Evolutionary conservation across 1,139 yeast genomes (phyloP).

Genomic region (Blastobotrys apis): DNA sequence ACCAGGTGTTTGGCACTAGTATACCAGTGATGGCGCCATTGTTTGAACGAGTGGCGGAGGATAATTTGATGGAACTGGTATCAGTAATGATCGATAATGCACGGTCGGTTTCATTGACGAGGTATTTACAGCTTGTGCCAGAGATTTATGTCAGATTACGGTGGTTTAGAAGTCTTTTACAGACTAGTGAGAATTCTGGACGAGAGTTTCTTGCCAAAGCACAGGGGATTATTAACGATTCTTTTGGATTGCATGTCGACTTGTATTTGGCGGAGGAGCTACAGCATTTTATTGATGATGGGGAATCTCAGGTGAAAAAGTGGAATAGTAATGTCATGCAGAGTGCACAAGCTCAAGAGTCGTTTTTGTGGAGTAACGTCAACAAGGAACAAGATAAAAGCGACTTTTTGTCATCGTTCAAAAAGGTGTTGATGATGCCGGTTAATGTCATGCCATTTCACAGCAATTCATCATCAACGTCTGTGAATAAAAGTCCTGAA

Average conservation of each 20-base stretch:
- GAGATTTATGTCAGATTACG: slow-evolving; percentile 23
- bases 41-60: slow-evolving; percentile 37
- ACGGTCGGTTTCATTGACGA: slow-evolving; percentile 10
- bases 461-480: slow-evolving; percentile 2
- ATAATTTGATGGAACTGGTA: slow-evolving; percentile 33
- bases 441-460: slow-evolving; percentile 28
- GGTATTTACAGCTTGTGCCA: slow-evolving; percentile 27
- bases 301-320: slow-evolving; percentile 32
- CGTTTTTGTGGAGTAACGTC: slow-evolving; percentile 42
- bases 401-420: slow-evolving; percentile 52
- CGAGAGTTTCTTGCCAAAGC: slow-evolving; percentile 33
- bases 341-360: slow-evolving; percentile 40
- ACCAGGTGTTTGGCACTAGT: slow-evolving; percentile 33
- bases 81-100: slow-evolving; percentile 26
- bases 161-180: slow-evolving; percentile 26
- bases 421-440: slow-evolving; percentile 41
- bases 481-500: slow-evolving; percentile 6
- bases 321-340: slow-evolving; percentile 36
- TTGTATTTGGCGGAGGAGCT: slow-evolving; percentile 42
- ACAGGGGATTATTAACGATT: slow-evolving; percentile 44
- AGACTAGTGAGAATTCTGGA: slow-evolving; percentile 34
- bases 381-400: slow-evolving; percentile 42
- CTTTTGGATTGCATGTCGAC: slow-evolving; percentile 42
- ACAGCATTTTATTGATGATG: slow-evolving; percentile 32
- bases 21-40: slow-evolving; percentile 32